phyloP scores from a whole-genome alignment of 2,329 filamentous ascomycete genomes.

The Colletotrichum sp. region DNA sequence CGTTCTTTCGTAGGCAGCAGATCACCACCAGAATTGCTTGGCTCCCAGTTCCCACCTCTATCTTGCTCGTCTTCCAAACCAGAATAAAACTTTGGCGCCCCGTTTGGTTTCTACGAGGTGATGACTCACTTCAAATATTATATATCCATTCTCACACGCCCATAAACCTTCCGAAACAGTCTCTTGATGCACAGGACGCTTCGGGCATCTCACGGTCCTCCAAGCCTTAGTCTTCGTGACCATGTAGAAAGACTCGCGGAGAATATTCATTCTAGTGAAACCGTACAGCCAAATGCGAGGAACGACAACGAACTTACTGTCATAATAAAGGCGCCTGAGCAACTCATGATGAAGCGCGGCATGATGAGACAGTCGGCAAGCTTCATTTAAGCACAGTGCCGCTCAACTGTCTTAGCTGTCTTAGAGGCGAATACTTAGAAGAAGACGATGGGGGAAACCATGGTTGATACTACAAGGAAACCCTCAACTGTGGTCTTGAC shows the following conservation, averaged over 20 bases:
- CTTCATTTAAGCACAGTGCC: too few relatives aligned
- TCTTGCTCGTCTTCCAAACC: too few relatives aligned
- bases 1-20: accelerated
- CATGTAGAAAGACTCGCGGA: accelerated
- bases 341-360: too few relatives aligned
- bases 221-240: accelerated
- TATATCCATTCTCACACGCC: accelerated
- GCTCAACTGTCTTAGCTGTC: too few relatives aligned
- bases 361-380: too few relatives aligned
- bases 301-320: too few relatives aligned
- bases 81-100: too few relatives aligned
- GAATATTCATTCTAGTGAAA: neutral
- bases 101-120: neutral
- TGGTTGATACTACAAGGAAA: too few relatives aligned
- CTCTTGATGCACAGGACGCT: accelerated
- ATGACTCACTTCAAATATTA: accelerated
- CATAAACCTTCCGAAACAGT: accelerated
- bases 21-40: neutral
- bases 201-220: neutral
- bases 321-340: too few relatives aligned
- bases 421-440: neutral
- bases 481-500: neutral
- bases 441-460: accelerated
- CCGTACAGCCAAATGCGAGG: neutral
- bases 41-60: accelerated